Percentiles rank a stretch among this genome's conserved stretches.
Conservation (phyloP, 768 basidiomycete species). For the Trametes coccinea region DNA sequence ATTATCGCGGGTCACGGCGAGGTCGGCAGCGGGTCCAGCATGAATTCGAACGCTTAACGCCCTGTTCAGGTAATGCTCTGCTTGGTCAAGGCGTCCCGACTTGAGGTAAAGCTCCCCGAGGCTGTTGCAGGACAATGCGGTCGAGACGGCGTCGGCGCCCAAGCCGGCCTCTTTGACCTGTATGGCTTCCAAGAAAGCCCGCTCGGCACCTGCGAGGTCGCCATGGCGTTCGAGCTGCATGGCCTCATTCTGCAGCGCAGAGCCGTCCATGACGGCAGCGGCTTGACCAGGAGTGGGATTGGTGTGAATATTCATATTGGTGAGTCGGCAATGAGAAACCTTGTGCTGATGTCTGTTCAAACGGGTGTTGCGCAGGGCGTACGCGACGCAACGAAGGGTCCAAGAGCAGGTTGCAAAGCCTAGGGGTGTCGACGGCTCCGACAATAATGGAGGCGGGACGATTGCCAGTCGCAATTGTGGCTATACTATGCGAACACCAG, state of each 20-base stretch:
- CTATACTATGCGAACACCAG: no score
- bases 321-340: no score
- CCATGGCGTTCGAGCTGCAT: conserved; percentile 25
- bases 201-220: conserved; percentile 33
- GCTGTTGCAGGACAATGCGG: conserved; percentile 34
- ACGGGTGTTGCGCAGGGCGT: neutral
- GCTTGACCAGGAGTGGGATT: conserved; percentile 10
- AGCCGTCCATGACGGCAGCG: conserved; percentile 18
- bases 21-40: conserved; percentile 32
- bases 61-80: conserved; percentile 38
- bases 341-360: no score
- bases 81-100: conserved; percentile 37
- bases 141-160: conserved; percentile 27
- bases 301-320: neutral
- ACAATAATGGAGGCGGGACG: no score
- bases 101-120: conserved; percentile 40
- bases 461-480: no score
- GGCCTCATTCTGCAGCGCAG: conserved; percentile 28
- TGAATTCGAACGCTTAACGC: conserved; percentile 33
- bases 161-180: conserved; percentile 29
- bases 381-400: neutral
- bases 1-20: conserved; percentile 40
- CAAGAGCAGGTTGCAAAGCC: neutral
- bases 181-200: conserved; percentile 34
- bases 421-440: neutral